Percentiles rank a stretch among this genome's conserved stretches.
Conservation (phyloP, 257 asterid genomes). For the Solanum chilense region DNA sequence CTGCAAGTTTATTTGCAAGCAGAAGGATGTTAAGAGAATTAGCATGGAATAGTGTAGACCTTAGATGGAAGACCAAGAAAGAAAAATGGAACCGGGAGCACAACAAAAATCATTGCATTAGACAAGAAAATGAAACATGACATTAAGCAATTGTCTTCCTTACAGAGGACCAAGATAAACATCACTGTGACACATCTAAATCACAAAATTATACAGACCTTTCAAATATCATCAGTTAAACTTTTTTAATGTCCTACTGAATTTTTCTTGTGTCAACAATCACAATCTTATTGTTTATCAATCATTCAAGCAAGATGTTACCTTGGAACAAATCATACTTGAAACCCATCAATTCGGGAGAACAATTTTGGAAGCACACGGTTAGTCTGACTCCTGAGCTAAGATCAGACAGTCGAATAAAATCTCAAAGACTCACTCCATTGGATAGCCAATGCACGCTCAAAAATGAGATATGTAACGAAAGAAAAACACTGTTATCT, state of each 20-base stretch:
- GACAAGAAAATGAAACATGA: background rate
- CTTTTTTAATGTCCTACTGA: background rate
- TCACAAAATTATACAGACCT: background rate
- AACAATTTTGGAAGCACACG: background rate
- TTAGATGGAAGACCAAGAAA: background rate
- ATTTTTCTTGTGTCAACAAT: background rate
- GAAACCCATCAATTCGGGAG: background rate
- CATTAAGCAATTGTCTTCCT: background rate
- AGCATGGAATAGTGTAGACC: background rate
- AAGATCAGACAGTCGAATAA: background rate
- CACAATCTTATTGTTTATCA: background rate
- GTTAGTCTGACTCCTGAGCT: background rate
- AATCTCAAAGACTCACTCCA: background rate
- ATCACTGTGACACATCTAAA: background rate
- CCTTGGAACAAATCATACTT: background rate
- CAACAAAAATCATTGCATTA: background rate
- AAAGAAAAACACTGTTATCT: background rate
- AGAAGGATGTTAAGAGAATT: background rate
- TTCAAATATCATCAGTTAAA: background rate
- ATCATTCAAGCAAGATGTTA: background rate
- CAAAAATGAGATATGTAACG: background rate
- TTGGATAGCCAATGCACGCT: background rate
- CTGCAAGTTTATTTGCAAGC: slow-evolving; percentile 26
- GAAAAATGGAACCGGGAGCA: background rate
- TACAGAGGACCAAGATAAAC: background rate